These are phyloP conservation scores for Wallacemonas sp. DNA, from an alignment of 208 protist genomes.

Conservation along the genomic window DNA sequence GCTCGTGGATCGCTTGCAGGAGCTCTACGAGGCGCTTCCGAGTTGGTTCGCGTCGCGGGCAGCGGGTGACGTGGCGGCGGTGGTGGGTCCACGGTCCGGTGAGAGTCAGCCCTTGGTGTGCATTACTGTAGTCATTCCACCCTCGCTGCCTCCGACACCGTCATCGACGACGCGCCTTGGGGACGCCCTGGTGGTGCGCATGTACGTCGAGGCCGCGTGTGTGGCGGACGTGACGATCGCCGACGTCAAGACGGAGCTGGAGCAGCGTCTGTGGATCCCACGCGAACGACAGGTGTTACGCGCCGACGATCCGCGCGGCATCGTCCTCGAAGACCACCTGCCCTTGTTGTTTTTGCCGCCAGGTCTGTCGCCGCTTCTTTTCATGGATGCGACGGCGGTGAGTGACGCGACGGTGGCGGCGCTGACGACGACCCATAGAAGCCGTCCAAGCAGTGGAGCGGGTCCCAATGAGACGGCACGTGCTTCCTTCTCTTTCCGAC, in stretches of 20 bases:
- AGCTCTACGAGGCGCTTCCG: conserved; percentile 18
- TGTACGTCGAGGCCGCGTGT: conserved; percentile 12
- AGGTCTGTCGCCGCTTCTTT: neutral
- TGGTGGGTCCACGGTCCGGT: too few relatives aligned
- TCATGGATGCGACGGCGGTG: conserved; percentile 14
- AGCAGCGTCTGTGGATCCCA: conserved; percentile 31
- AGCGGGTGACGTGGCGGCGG: too few relatives aligned
- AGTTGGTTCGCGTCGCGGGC: too few relatives aligned
- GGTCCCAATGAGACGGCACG: too few relatives aligned
- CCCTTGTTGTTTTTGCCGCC: conserved; percentile 37
- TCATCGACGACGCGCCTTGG: neutral
- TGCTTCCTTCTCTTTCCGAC: too few relatives aligned
- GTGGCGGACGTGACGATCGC: conserved; percentile 24
- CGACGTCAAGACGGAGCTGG: conserved; percentile 49
- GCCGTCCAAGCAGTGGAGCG: too few relatives aligned
- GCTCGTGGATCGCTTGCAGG: neutral
- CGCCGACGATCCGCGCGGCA: conserved; percentile 20
- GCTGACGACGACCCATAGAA: neutral
- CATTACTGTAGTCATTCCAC: conserved; percentile 14
- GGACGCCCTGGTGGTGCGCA: conserved; percentile 12
- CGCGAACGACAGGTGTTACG: conserved; percentile 20
- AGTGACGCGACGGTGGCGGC: neutral
- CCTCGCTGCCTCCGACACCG: neutral
- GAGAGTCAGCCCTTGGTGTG: neutral
- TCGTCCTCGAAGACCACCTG: conserved; percentile 40